Evolutionary conservation across 2,329 filamentous ascomycete species (phyloP).

Genomic region (Fusarium humuli): DNA sequence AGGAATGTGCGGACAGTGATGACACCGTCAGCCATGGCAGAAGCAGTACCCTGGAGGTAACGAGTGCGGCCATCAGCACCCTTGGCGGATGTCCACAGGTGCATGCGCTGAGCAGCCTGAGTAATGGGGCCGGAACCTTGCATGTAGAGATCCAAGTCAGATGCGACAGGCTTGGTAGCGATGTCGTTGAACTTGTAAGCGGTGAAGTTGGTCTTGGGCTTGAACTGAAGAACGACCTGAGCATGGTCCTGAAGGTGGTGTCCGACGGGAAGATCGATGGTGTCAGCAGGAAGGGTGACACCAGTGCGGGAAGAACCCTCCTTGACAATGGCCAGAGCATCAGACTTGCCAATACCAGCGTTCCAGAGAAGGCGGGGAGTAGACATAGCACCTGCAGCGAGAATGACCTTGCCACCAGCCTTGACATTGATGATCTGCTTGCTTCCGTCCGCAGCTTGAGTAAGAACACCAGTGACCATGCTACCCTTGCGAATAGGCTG

Average conservation of each 20-base stretch:
- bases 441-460: conserved; percentile 63
- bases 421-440: conserved; percentile 47
- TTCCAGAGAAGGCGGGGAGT: conserved; percentile 41
- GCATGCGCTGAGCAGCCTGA: conserved; percentile 46
- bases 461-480: conserved; percentile 73
- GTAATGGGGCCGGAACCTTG: conserved; percentile 45
- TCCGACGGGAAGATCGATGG: conserved; percentile 69
- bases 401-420: conserved; percentile 61
- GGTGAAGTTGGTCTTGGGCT: conserved; percentile 39
- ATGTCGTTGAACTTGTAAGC: conserved; percentile 45
- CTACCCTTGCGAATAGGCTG: conserved; percentile 72
- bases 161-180: conserved; percentile 18
- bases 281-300: conserved; percentile 62
- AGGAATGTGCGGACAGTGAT: conserved; percentile 43
- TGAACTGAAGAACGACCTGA: conserved; percentile 52
- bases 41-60: conserved; percentile 43
- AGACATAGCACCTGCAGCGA: conserved; percentile 69
- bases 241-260: conserved; percentile 68
- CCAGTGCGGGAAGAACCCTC: conserved; percentile 55
- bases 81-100: conserved; percentile 44
- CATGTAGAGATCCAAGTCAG: conserved; percentile 43
- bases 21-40: conserved; percentile 41
- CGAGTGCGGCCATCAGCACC: conserved; percentile 41
- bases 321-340: conserved; percentile 66
- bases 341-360: conserved; percentile 70